Conservation (phyloP, 306 rosid species). For the Lathyrus sativus region DNA sequence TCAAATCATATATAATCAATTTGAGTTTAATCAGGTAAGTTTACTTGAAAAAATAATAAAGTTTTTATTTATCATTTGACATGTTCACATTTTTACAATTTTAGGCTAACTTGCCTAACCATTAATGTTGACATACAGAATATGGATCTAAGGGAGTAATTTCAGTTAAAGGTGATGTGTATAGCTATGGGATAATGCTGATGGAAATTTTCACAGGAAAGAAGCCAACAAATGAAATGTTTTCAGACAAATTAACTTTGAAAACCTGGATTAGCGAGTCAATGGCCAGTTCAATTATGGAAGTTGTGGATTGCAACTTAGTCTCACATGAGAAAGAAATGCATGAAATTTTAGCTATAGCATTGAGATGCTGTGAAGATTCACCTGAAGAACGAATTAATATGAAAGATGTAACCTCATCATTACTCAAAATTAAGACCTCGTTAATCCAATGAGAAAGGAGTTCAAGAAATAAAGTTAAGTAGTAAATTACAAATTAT, state of each 20-base stretch:
- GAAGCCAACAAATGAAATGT: constrained; percentile 36
- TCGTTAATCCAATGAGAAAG: too few relatives aligned
- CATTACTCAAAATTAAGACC: too few relatives aligned
- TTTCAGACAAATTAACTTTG: constrained; percentile 11
- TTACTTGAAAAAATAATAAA: too few relatives aligned
- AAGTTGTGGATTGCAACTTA: constrained; percentile 35
- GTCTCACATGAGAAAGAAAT: background rate
- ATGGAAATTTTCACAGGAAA: constrained; percentile 36
- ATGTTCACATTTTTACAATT: too few relatives aligned
- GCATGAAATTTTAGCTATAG: too few relatives aligned
- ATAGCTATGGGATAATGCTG: constrained; percentile 36
- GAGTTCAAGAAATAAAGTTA: too few relatives aligned
- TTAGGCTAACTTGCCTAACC: background rate
- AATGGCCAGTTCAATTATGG: constrained; percentile 16
- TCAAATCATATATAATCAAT: background rate
- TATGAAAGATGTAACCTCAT: too few relatives aligned
- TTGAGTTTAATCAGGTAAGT: too few relatives aligned
- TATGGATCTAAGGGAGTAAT: constrained; percentile 33
- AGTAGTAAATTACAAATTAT: too few relatives aligned
- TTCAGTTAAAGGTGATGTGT: constrained; percentile 37
- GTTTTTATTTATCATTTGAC: background rate
- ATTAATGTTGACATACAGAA: constrained; percentile 11
- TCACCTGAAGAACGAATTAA: too few relatives aligned
- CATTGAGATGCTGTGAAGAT: too few relatives aligned
- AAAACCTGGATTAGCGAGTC: constrained; percentile 22